Evolutionary conservation across 2,329 filamentous ascomycete genomes (phyloP).

Genomic region (Aspergillus transmontanensis): DNA sequence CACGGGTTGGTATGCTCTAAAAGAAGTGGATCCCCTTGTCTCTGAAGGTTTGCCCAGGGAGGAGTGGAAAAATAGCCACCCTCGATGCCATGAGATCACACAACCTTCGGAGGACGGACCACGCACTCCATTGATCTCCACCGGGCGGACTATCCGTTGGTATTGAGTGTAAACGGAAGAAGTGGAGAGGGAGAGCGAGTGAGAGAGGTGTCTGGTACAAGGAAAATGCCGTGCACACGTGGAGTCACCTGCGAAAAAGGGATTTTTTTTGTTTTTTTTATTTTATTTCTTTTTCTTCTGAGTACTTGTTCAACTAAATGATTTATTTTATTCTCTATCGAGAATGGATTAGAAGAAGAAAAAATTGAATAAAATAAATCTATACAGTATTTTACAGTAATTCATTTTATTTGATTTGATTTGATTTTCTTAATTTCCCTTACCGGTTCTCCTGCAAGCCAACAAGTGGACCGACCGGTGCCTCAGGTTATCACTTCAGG

Average conservation of each 20-base stretch:
- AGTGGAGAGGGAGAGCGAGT: not conserved
- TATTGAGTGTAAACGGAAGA: not conserved
- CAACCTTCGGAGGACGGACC: conserved; percentile 18
- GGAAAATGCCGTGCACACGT: conserved; percentile 26
- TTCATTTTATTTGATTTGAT: not conserved
- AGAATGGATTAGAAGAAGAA: not conserved
- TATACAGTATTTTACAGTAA: not conserved
- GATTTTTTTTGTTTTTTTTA: not conserved
- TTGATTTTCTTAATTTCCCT: conserved; percentile 1
- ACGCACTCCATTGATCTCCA: conserved; percentile 16
- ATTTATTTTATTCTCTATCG: not conserved
- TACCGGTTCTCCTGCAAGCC: conserved; percentile 16
- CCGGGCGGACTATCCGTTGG: conserved; percentile 7
- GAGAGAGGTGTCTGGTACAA: not conserved
- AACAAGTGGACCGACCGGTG: conserved; percentile 15
- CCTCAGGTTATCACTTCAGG: conserved; percentile 13
- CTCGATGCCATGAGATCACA: conserved; percentile 23
- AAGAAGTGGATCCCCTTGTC: conserved; percentile 10
- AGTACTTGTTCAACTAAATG: not conserved
- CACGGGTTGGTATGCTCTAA: conserved; percentile 15
- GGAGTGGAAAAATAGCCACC: conserved; percentile 21
- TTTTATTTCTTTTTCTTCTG: not conserved
- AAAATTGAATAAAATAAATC: not conserved
- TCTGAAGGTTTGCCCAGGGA: conserved; percentile 3
- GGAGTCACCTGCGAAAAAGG: too few relatives aligned